phyloP scores from a whole-genome alignment of 176 grass and related monocot species.

The Carex scoparia region DNA sequence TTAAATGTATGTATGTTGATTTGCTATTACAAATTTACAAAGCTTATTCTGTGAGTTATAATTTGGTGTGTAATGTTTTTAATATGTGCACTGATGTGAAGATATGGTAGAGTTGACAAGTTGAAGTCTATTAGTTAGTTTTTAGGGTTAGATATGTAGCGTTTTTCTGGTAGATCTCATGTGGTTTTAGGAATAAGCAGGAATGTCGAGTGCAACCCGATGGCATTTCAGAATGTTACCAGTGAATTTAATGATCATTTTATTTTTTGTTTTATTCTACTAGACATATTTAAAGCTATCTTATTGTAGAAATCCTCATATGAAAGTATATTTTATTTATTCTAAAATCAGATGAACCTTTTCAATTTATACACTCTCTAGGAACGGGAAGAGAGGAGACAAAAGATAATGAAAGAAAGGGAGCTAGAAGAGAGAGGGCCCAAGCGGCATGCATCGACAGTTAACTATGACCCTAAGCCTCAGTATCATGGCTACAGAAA shows the following conservation, averaged over 20 bases:
- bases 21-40: not conserved
- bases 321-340: not conserved
- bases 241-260: not conserved
- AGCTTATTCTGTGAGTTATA: not conserved
- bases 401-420: conserved; percentile 49
- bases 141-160: not conserved
- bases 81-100: not conserved
- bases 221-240: not conserved
- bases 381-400: conserved; percentile 86
- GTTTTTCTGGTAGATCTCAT: not conserved
- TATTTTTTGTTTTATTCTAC: not conserved
- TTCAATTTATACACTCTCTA: conserved; percentile 8
- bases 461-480: conserved; percentile 59
- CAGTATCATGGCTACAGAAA: conserved; percentile 47
- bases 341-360: not conserved
- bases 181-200: not conserved
- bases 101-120: not conserved
- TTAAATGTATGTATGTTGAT: not conserved
- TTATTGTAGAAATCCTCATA: not conserved
- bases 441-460: conserved; percentile 40
- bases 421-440: conserved; percentile 50
- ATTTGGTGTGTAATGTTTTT: not conserved
- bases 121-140: not conserved
- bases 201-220: not conserved
- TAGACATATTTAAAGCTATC: not conserved